Percentiles rank a stretch among this genome's conserved stretches.
These are phyloP conservation scores for Codiaeum variegatum DNA, from an alignment of 441 rosid genomes.

Conservation along the genomic window DNA sequence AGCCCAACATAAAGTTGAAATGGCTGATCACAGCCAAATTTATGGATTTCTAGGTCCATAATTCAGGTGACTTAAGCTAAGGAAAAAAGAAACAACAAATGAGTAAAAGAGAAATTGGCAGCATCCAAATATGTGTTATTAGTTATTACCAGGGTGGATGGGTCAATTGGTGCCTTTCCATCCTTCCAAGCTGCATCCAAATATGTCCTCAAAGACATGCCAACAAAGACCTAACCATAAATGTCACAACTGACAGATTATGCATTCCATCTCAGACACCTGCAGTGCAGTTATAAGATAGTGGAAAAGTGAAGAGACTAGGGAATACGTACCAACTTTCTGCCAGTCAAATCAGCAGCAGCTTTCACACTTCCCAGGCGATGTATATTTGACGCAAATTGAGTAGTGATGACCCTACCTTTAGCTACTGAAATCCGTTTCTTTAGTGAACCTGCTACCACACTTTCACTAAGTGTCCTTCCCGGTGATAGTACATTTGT, in stretches of 20 bases:
- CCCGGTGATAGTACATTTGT: constrained; percentile 93
- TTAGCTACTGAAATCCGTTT: constrained; percentile 70
- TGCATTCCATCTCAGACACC: constrained; percentile 8
- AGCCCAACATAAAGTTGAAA: neutral
- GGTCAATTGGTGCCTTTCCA: constrained; percentile 95
- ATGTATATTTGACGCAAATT: constrained; percentile 93
- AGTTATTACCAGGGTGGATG: constrained; percentile 73
- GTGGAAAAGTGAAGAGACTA: constrained; percentile 7
- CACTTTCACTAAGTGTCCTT: constrained; percentile 81
- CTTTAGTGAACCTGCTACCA: constrained; percentile 70
- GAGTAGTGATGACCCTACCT: constrained; percentile 95
- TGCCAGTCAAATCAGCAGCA: constrained; percentile 90
- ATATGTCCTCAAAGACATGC: constrained; percentile 93
- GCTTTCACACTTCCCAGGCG: constrained; percentile 97
- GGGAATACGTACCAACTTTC: constrained; percentile 64
- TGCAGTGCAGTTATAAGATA: neutral
- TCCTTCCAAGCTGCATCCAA: constrained; percentile 98
- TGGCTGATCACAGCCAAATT: neutral
- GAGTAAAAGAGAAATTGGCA: constrained; percentile 6
- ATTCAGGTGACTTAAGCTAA: neutral
- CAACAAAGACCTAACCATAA: constrained; percentile 72
- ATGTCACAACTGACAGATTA: constrained; percentile 14
- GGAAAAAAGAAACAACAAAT: neutral
- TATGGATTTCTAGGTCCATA: neutral
- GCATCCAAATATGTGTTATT: constrained; percentile 2